Evolutionary conservation across 2,329 filamentous ascomycete species (phyloP).

Genomic region (Botrytis paeoniae): DNA sequence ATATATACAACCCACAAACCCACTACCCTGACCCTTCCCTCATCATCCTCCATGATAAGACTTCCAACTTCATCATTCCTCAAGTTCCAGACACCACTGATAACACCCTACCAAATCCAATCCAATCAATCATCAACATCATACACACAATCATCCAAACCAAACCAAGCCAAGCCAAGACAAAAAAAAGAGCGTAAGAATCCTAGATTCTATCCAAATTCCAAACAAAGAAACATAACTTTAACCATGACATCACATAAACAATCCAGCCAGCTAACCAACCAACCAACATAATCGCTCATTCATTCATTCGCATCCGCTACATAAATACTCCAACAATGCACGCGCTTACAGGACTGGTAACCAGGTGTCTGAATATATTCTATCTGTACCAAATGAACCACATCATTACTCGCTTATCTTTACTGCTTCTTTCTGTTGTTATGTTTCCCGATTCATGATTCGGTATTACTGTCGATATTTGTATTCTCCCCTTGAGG

Average conservation of each 20-base stretch:
- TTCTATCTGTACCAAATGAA: not conserved
- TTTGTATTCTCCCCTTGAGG: not conserved
- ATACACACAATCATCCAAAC: not conserved
- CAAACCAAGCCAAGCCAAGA: not conserved
- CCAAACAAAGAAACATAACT: not conserved
- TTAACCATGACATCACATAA: not conserved
- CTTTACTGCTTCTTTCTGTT: not conserved
- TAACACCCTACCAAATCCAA: not conserved
- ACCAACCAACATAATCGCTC: not conserved
- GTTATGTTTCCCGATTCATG: not conserved
- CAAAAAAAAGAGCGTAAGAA: not conserved
- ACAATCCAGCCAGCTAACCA: not conserved
- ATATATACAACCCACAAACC: not conserved
- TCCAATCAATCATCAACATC: too few species aligned
- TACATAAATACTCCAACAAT: not conserved
- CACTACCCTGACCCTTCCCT: not conserved
- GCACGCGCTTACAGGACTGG: not conserved
- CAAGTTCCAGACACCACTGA: not conserved
- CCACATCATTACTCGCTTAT: not conserved
- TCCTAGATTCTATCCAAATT: not conserved
- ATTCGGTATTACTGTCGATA: too few species aligned
- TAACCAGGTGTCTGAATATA: not conserved
- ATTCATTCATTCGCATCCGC: not conserved
- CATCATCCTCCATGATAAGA: not conserved
- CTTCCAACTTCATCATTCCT: not conserved